Base-by-base conservation (phyloP, 768 basidiomycete genomes). In the Panaeolus cyanescens region DNA sequence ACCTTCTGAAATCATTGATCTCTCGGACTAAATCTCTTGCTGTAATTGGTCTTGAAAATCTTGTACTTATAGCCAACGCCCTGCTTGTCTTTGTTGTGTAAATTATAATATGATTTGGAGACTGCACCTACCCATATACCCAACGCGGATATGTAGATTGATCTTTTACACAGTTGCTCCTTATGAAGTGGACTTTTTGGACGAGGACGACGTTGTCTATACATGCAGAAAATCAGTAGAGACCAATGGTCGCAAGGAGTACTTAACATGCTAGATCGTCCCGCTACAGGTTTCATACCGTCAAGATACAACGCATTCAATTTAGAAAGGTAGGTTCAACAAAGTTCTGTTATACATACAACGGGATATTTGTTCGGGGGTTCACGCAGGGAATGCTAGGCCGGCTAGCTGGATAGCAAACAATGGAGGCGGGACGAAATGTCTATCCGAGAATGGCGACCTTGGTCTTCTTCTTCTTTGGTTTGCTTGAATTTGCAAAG, bases 401-500 rank as follows among this genome's bases (percentile, higher is more conserved):
- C 37, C 42, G 19, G 55, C 39, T 32, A 54, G 32, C 33, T 28
- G 37, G 33, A 61, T 19, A 34, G 55, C 55, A 50, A 30, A 12
- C 30, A 42, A 61, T 7, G 54, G 59, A 54, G 54, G 33, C 33
- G 37, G 30, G 56, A 54, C n/a, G 37, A 59, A 56, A 62, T 62
- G 50, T 33, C 84, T 71, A 91, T 68, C 90, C 91, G 55, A 93
- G 87, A 61, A 92, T 72, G 50, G 78, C 75, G 56, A 74, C 78
- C 75, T 93, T 92, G 57, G 80, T 64, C 75, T 92, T 93, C 75
- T 93, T 93, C 80, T 94, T 95, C 83, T 92, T 94, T 5, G 45
- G 45, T 76, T 90, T 91, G 36, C 77, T 77, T 60, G 82, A 77
- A 62, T 78, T 86, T 12, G 83, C 74, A 70, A 95, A 95, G 25